These are phyloP conservation scores for Pseudoturritis turrita DNA, from an alignment of 345 rosid species.

Conservation along the genomic window DNA sequence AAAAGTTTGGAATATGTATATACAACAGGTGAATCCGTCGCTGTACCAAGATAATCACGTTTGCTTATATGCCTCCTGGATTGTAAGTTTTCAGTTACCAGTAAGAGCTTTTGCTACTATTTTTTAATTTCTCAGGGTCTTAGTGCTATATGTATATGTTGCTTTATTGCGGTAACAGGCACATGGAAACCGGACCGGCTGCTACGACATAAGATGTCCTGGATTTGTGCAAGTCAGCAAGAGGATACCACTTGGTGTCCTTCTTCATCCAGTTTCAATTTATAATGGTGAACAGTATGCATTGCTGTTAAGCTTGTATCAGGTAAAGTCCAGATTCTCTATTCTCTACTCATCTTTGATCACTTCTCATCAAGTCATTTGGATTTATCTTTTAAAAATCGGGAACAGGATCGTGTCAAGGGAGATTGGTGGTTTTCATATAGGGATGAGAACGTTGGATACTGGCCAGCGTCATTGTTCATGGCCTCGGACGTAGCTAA, in stretches of 20 bases:
- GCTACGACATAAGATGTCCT: not conserved
- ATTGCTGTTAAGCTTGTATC: not conserved
- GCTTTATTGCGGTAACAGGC: not conserved
- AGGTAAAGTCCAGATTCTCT: not conserved
- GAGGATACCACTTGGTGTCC: not conserved
- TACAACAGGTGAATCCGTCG: constrained; percentile 7
- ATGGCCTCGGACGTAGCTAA: not conserved
- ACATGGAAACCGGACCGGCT: not conserved
- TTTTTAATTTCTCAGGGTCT: not conserved
- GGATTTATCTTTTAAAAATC: not conserved
- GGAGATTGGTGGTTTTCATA: constrained; percentile 23
- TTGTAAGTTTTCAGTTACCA: constrained; percentile 5
- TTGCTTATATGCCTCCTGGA: constrained; percentile 7
- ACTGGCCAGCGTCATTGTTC: constrained; percentile 24
- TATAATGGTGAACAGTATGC: constrained; percentile 5
- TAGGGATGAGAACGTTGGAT: not conserved
- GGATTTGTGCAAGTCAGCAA: constrained; percentile 22
- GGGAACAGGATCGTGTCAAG: not conserved
- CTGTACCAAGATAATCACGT: not conserved
- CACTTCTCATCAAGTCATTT: not conserved
- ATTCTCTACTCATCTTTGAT: not conserved
- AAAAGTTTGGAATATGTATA: not conserved
- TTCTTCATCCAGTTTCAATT: not conserved
- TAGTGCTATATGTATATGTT: not conserved
- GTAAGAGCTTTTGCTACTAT: not conserved